Evolutionary conservation across 768 basidiomycete species (phyloP), one percentile per base, ranked within the genome.

Genomic region (Kwoniella europaea): DNA sequence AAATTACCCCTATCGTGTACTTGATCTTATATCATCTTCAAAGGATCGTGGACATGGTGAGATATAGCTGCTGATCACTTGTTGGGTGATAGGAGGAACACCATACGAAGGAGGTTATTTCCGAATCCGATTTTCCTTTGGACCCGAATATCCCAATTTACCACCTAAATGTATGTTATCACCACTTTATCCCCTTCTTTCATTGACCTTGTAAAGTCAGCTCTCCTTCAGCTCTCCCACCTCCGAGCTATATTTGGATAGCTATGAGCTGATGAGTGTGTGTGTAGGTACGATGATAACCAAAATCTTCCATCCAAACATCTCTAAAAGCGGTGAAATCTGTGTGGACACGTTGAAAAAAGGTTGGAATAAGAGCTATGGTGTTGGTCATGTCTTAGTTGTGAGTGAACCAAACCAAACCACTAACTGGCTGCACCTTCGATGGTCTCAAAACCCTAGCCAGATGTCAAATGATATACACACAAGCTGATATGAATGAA

Each of bases 281-380:
- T 42, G 52, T 7, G 18, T 74, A 96, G 94, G 95, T 79, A 91
- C 92, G 86, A 91, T 97, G 15, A 68, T 83, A n/a, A 97, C 95
- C 61, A 97, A 96, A 86, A 95, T 98, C 67, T 98, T 98, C 84
- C 95, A 98, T 78, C 95, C 96, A 0, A 98, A 98, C 77, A 93
- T 98, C 52, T 95, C 94, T 0, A 87, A 88, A 43, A 83, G 88
- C 0, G 94, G 94, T 16, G 94, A 97, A 84, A 98, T 98, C 75
- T 98, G 94, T 82, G 94, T 98, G 15, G 96, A 95, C 85, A 98
- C 94, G 7, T 86, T 98, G 27, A 98, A 97, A 87, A 96, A 97
- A 83, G 94, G 96, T 78, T 98, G 95, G 95, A 91, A 94, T 82
- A 88, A 92, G 24, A 88, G 90, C 13, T 95, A 93, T 77, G 95